Evolutionary conservation across 768 basidiomycete species (phyloP).

Genomic region (Podaxis pistillaris): DNA sequence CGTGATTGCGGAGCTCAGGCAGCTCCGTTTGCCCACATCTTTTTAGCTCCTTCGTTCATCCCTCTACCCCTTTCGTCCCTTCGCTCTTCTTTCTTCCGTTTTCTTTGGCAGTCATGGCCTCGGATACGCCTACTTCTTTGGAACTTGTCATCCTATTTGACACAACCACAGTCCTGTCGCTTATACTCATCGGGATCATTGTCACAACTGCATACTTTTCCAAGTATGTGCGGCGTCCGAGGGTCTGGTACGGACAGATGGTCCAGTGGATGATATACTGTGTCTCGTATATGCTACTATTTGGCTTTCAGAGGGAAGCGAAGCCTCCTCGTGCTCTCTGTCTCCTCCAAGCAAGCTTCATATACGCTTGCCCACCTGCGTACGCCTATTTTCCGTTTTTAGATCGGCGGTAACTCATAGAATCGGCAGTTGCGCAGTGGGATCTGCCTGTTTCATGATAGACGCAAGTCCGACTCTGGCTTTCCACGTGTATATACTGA

Average conservation of each 20-base stretch:
- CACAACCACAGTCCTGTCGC: constrained; percentile 4
- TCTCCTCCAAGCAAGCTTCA: constrained; percentile 6
- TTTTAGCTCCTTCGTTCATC: neutral
- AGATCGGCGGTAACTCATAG: neutral
- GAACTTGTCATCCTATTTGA: constrained; percentile 5
- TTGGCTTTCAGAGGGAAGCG: neutral
- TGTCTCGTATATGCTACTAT: constrained; percentile 9
- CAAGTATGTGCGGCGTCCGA: constrained; percentile 1
- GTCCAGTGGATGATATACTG: constrained; percentile 13
- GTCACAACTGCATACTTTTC: constrained; percentile 6
- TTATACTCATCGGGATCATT: constrained; percentile 1
- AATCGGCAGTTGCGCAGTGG: constrained; percentile 6
- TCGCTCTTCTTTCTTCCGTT: neutral
- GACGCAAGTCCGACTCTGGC: neutral
- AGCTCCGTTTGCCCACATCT: neutral
- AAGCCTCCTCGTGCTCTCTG: constrained; percentile 2
- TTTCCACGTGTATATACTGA: neutral
- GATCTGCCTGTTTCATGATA: constrained; percentile 12
- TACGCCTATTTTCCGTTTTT: neutral
- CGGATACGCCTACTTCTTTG: neutral
- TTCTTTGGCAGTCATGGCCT: neutral
- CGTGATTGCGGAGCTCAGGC: constrained; percentile 3
- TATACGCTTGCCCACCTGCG: constrained; percentile 14
- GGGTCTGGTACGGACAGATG: constrained; percentile 13
- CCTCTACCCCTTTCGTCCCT: neutral